Conservation (phyloP, 495 filamentous ascomycete species). For the Trichocladium uniseriatum region DNA sequence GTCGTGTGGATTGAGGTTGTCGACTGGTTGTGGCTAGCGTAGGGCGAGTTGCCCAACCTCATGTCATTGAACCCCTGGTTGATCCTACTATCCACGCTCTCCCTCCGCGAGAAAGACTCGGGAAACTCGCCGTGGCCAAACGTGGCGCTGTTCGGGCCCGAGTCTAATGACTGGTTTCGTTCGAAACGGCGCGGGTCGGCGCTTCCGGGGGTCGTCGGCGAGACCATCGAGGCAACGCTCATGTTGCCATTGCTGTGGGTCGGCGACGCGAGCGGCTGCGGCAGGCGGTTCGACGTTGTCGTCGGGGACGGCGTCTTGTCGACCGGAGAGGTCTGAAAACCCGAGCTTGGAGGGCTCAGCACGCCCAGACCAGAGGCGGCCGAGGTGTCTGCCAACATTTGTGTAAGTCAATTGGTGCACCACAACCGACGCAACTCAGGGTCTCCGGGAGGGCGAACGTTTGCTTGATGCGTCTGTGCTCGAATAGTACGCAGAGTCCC, state of each 20-base stretch:
- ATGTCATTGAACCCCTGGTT: conserved; percentile 62
- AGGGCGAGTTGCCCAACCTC: conserved; percentile 57
- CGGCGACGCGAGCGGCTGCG: conserved; percentile 39
- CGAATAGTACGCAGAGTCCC: conserved; percentile 48
- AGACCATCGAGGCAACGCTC: conserved; percentile 50
- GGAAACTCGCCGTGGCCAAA: conserved; percentile 19
- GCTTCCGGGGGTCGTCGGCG: conserved; percentile 39
- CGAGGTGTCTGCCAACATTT: conserved; percentile 35
- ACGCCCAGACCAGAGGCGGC: conserved; percentile 39
- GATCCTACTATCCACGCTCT: conserved; percentile 70
- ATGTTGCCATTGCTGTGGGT: conserved; percentile 35
- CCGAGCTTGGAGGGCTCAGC: conserved; percentile 26
- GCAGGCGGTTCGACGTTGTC: conserved; percentile 30
- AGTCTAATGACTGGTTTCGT: conserved; percentile 39
- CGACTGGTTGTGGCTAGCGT: conserved; percentile 67
- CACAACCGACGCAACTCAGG: background rate
- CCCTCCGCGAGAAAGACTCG: conserved; percentile 50
- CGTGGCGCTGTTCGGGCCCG: conserved; percentile 25
- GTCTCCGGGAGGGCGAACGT: conserved; percentile 30
- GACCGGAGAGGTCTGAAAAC: conserved; percentile 34
- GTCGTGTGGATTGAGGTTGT: conserved; percentile 58
- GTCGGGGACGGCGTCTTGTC: conserved; percentile 48
- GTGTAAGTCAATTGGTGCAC: conserved; percentile 13
- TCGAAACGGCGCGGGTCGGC: conserved; percentile 32
- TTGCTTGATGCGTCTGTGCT: conserved; percentile 48